Conservation (phyloP, 768 basidiomycete genomes). For the Lyophyllum decastes region DNA sequence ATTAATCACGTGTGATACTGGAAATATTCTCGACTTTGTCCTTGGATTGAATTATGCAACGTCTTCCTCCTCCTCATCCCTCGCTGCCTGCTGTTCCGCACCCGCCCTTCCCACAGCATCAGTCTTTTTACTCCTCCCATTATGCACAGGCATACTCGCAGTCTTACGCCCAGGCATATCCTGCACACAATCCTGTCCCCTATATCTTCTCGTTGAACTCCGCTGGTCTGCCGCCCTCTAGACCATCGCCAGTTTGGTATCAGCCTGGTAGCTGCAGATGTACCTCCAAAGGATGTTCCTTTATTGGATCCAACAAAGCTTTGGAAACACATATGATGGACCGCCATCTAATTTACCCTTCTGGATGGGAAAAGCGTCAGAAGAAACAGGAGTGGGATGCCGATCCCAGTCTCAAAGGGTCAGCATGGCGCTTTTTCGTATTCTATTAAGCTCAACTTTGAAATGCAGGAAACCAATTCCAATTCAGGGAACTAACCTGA, state of each 20-base stretch:
- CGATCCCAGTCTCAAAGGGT: slow-evolving; percentile 83
- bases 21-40: not conserved
- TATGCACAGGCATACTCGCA: slow-evolving; percentile 22
- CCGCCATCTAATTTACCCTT: slow-evolving; percentile 81
- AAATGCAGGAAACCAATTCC: slow-evolving; percentile 61
- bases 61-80: slow-evolving; percentile 1
- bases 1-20: slow-evolving; percentile 22
- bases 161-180: not conserved
- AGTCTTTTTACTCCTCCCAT: slow-evolving; percentile 19
- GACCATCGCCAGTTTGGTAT: slow-evolving; percentile 47
- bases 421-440: slow-evolving; percentile 6
- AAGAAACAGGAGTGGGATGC: slow-evolving; percentile 74
- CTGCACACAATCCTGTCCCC: not conserved
- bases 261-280: slow-evolving; percentile 64
- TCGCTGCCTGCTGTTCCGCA: slow-evolving; percentile 5
- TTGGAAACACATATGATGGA: slow-evolving; percentile 89
- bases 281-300: slow-evolving; percentile 63
- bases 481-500: slow-evolving; percentile 78
- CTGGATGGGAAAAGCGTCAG: slow-evolving; percentile 62
- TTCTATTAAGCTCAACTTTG: not conserved
- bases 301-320: slow-evolving; percentile 67
- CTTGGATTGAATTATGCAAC: not conserved
- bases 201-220: not conserved
- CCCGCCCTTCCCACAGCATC: not conserved
- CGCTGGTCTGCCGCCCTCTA: not conserved